phyloP scores from a whole-genome alignment of 257 asterid genomes.

The Solanum ossicruentum region DNA sequence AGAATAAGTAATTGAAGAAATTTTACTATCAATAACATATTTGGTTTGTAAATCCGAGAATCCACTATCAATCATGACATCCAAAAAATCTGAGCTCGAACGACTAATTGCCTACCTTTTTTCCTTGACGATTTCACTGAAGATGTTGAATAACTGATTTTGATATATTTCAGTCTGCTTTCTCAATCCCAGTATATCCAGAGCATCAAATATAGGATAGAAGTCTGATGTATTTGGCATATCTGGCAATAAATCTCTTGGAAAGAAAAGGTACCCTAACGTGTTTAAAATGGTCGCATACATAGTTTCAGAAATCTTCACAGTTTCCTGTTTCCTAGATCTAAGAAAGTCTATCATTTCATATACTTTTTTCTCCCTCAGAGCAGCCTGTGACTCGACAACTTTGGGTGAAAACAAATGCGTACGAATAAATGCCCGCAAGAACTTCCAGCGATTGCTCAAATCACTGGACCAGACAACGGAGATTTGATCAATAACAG shows the following conservation, averaged over 20 bases:
- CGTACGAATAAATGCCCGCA: constrained; percentile 4
- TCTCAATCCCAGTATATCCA: constrained; percentile 32
- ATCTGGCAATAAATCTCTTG: constrained; percentile 6
- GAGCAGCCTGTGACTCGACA: constrained; percentile 1
- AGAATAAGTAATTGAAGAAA: not conserved
- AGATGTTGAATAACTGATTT: not conserved
- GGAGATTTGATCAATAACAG: constrained; percentile 9
- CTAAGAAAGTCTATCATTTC: constrained; percentile 23
- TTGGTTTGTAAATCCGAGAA: constrained; percentile 20
- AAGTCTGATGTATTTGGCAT: constrained; percentile 24
- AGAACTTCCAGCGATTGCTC: constrained; percentile 12
- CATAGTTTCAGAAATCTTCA: constrained; percentile 9
- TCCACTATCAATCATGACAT: constrained; percentile 6
- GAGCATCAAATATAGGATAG: constrained; percentile 12
- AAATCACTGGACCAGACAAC: constrained; percentile 12
- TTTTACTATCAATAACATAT: constrained; percentile 21
- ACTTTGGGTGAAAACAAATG: constrained; percentile 25
- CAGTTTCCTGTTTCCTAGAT: constrained; percentile 1
- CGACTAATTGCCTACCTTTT: not conserved
- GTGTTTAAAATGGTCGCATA: constrained; percentile 22
- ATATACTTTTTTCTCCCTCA: constrained; percentile 15
- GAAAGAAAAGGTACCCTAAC: constrained; percentile 13
- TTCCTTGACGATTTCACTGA: constrained; percentile 17
- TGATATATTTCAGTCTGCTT: not conserved
- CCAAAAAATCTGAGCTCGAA: constrained; percentile 15